Percentiles rank a stretch among this genome's conserved stretches.
These are phyloP conservation scores for Chytriomyces hyalinus DNA, from an alignment of 192 early-diverging fungal species.

Conservation along the genomic window DNA sequence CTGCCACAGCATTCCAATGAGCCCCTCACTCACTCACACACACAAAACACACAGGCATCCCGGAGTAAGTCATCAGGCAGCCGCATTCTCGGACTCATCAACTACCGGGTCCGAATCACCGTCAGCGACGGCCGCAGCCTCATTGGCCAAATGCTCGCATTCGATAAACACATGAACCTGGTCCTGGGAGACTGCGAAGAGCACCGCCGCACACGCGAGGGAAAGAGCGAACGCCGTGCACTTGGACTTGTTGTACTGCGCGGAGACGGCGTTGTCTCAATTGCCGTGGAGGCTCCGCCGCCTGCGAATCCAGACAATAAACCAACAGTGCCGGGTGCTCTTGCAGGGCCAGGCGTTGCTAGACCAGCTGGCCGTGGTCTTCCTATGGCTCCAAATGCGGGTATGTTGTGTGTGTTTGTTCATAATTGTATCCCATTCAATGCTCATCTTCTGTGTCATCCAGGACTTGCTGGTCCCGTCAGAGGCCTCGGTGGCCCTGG, in stretches of 20 bases:
- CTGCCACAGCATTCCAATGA: too few species aligned
- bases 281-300: constrained; percentile 90
- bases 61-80: constrained; percentile 35
- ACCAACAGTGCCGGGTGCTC: constrained; percentile 29
- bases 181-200: constrained; percentile 98
- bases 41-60: too few species aligned
- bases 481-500: constrained; percentile 95
- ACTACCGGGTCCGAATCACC: constrained; percentile 92
- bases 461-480: constrained; percentile 85
- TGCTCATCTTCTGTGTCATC: neutral
- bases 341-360: constrained; percentile 73
- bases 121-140: constrained; percentile 88
- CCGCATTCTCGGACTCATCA: constrained; percentile 92
- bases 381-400: constrained; percentile 57
- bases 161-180: constrained; percentile 99
- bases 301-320: constrained; percentile 59
- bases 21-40: too few species aligned
- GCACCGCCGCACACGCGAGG: constrained; percentile 86
- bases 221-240: constrained; percentile 86
- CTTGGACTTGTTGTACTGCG: constrained; percentile 93
- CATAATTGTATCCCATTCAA: constrained; percentile 20
- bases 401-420: constrained; percentile 38
- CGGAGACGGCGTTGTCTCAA: constrained; percentile 89
- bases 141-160: constrained; percentile 98
- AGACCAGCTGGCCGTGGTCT: constrained; percentile 83